Evolutionary conservation across 1,284 basidiomycete genomes (phyloP).

Genomic region (Tremellales sp.): DNA sequence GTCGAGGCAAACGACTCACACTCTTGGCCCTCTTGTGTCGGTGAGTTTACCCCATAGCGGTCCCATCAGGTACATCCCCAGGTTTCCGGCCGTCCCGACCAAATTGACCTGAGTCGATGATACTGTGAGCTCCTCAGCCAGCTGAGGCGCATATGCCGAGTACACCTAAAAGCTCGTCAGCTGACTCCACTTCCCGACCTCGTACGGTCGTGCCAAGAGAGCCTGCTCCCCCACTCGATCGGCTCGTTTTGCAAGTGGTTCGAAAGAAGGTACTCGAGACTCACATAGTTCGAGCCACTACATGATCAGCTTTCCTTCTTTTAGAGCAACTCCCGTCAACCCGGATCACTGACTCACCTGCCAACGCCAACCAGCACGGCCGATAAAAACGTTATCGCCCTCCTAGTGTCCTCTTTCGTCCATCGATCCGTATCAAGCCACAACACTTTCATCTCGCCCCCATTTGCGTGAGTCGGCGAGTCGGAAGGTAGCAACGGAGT

Average conservation of each 20-base stretch:
- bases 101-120: conserved; percentile 71
- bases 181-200: not conserved
- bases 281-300: conserved; percentile 18
- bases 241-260: not conserved
- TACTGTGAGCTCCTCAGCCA: conserved; percentile 64
- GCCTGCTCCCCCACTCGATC: not conserved
- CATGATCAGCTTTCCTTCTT: too few species aligned
- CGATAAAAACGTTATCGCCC: conserved; percentile 1
- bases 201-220: not conserved
- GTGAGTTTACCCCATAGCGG: conserved; percentile 61
- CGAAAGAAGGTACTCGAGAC: not conserved
- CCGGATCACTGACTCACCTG: not conserved
- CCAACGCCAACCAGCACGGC: not conserved
- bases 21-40: conserved; percentile 60
- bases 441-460: not conserved
- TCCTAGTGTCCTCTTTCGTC: conserved; percentile 3
- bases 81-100: conserved; percentile 53
- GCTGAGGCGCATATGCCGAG: conserved; percentile 74
- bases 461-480: too few species aligned
- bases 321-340: not conserved
- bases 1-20: conserved; percentile 35
- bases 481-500: too few species aligned
- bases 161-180: conserved; percentile 11
- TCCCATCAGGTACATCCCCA: conserved; percentile 43
- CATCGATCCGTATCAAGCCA: not conserved